phyloP scores from a whole-genome alignment of 345 rosid genomes.

The Jatropha curcas region DNA sequence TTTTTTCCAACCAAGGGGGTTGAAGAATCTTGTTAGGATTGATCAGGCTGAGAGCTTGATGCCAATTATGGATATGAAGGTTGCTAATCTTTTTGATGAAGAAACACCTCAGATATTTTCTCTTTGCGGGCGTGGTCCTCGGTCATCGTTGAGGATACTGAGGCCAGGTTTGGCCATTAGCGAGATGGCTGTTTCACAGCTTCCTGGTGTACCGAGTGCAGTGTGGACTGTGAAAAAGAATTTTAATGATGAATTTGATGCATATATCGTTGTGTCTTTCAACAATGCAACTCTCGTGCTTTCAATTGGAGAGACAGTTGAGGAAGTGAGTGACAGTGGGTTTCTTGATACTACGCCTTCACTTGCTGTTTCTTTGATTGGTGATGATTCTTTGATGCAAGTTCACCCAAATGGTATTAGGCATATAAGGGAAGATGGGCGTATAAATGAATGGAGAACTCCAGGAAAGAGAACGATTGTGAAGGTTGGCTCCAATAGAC shows the following conservation, averaged over 20 bases:
- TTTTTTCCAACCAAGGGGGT: slow-evolving; percentile 87
- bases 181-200: slow-evolving; percentile 99
- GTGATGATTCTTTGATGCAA: slow-evolving; percentile 99
- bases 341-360: slow-evolving; percentile 97
- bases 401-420: slow-evolving; percentile 96
- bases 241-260: slow-evolving; percentile 87
- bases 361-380: slow-evolving; percentile 85
- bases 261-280: slow-evolving; percentile 95
- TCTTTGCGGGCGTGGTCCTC: slow-evolving; percentile 95
- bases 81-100: slow-evolving; percentile 88
- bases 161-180: slow-evolving; percentile 94
- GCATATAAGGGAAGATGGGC: slow-evolving; percentile 98
- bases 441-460: slow-evolving; percentile 97
- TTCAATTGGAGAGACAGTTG: slow-evolving; percentile 97
- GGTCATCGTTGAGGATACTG: slow-evolving; percentile 86
- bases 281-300: slow-evolving; percentile 95
- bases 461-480: slow-evolving; percentile 99
- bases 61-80: slow-evolving; percentile 98
- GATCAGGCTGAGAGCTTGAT: slow-evolving; percentile 96
- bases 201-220: slow-evolving; percentile 99
- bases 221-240: slow-evolving; percentile 99
- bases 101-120: slow-evolving; percentile 94
- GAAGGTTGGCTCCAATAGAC: slow-evolving; percentile 93
- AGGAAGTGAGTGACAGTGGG: slow-evolving; percentile 96
- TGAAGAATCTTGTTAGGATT: slow-evolving; percentile 90